Percentiles rank a stretch among this genome's conserved stretches.
phyloP scores from a whole-genome alignment of 768 basidiomycete genomes.

The Phaeotremella fagi region DNA sequence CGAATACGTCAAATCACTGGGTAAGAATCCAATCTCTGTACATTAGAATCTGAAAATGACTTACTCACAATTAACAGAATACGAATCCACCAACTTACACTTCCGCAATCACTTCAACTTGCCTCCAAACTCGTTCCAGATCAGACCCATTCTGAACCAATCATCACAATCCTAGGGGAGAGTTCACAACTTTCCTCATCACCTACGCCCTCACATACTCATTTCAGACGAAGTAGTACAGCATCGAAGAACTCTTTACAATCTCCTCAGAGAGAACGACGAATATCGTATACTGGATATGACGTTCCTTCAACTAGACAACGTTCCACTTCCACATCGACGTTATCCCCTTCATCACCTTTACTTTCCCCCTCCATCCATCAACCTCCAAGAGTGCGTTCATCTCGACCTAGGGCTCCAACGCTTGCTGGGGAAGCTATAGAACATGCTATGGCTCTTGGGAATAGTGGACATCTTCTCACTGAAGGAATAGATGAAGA shows the following conservation, averaged over 20 bases:
- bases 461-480: not conserved
- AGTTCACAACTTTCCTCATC: conserved; percentile 4
- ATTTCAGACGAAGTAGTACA: not conserved
- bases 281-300: not conserved
- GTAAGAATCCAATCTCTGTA: conserved; percentile 6
- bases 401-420: conserved; percentile 25
- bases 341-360: conserved; percentile 5
- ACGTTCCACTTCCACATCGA: conserved; percentile 1
- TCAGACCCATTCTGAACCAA: not conserved
- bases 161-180: conserved; percentile 14
- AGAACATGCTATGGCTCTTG: conserved; percentile 18
- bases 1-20: conserved; percentile 39
- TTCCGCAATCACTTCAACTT: conserved; percentile 23
- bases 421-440: conserved; percentile 41
- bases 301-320: not conserved
- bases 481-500: conserved; percentile 3
- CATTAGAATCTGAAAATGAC: too few relatives aligned
- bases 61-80: conserved; percentile 14
- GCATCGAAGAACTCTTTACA: not conserved
- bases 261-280: not conserved
- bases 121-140: conserved; percentile 18
- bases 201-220: not conserved
- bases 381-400: conserved; percentile 5
- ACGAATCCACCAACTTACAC: conserved; percentile 38
- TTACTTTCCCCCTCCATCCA: conserved; percentile 1